Conservation (phyloP, 345 rosid species). For the Eucalyptus sideroxylon region DNA sequence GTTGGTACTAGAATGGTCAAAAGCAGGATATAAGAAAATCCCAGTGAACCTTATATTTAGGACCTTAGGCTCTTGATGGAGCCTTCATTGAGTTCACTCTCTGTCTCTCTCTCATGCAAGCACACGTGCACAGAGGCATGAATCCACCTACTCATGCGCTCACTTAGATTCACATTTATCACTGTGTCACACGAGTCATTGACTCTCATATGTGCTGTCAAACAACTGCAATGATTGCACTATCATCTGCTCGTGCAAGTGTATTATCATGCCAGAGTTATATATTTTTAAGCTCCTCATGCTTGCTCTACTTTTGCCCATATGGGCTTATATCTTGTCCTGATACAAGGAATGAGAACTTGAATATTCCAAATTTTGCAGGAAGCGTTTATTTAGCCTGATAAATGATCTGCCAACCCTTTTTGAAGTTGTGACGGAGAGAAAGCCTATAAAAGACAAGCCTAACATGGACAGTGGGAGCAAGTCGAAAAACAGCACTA, state of each 20-base stretch:
- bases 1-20: not conserved
- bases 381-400: constrained; percentile 84
- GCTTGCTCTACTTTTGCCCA: not conserved
- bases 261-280: not conserved
- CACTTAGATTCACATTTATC: not conserved
- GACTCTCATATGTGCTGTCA: not conserved
- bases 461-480: constrained; percentile 81
- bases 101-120: not conserved
- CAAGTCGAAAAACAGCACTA: constrained; percentile 64
- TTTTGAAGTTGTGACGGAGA: constrained; percentile 88
- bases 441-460: constrained; percentile 80
- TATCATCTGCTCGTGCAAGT: not conserved
- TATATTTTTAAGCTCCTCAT: not conserved
- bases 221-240: not conserved
- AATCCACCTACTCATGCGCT: not conserved
- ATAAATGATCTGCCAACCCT: constrained; percentile 91
- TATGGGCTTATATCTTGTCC: not conserved
- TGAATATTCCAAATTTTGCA: constrained; percentile 8
- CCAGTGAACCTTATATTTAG: not conserved
- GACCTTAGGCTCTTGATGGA: not conserved
- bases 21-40: not conserved
- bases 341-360: not conserved
- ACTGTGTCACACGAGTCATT: not conserved
- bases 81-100: not conserved
- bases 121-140: not conserved